These are phyloP conservation scores for Grifola frondosa DNA, from an alignment of 1,284 basidiomycete species.

Conservation along the genomic window DNA sequence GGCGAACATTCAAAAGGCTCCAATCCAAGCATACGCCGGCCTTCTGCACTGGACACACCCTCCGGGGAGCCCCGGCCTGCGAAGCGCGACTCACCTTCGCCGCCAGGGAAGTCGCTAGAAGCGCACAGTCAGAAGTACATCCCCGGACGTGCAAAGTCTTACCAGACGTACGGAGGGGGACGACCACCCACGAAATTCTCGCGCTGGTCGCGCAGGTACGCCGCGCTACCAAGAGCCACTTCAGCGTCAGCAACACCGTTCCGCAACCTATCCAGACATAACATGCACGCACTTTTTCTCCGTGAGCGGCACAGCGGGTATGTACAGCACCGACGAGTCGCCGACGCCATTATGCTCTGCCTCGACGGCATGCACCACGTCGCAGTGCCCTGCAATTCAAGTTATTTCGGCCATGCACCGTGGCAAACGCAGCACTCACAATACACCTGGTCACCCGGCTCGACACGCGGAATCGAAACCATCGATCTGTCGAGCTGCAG, in stretches of 20 bases:
- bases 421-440: constrained; percentile 42
- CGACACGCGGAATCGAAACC: constrained; percentile 51
- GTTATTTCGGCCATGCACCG: not conserved
- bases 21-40: constrained; percentile 35
- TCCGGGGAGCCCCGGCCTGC: constrained; percentile 43
- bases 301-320: constrained; percentile 75
- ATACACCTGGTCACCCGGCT: constrained; percentile 77
- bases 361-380: constrained; percentile 76
- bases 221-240: constrained; percentile 37
- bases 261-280: not conserved
- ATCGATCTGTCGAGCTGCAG: constrained; percentile 55
- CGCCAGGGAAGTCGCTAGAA: constrained; percentile 71
- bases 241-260: not conserved
- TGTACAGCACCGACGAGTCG: constrained; percentile 79
- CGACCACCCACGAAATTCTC: constrained; percentile 51
- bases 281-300: constrained; percentile 49
- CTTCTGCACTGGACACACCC: constrained; percentile 42
- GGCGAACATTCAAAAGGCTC: constrained; percentile 29
- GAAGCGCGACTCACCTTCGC: constrained; percentile 66
- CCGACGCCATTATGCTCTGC: constrained; percentile 52
- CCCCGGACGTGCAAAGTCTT: not conserved
- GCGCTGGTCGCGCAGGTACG: constrained; percentile 64
- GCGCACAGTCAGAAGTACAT: not conserved
- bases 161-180: constrained; percentile 54
- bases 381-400: constrained; percentile 51